Evolutionary conservation across 208 protist genomes (phyloP).

Genomic region (Leishmania gerbilli): DNA sequence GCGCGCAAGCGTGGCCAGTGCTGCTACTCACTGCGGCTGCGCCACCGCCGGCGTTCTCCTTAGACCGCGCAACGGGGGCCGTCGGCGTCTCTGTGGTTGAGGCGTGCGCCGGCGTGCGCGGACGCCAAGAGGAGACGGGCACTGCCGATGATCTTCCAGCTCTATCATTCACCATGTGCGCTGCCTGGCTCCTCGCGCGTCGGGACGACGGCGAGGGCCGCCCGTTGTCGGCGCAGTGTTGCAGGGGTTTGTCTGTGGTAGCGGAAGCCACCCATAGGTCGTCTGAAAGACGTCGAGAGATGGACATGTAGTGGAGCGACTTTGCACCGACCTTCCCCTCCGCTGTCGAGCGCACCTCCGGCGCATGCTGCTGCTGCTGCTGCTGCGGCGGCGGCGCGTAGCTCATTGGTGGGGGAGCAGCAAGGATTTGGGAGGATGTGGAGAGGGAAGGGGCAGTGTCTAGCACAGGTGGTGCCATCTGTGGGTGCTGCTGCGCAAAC

Average conservation of each 20-base stretch:
- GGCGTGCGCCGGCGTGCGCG: background rate
- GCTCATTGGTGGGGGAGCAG: background rate
- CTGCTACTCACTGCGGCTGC: background rate
- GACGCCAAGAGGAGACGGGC: background rate
- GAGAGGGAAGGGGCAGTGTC: background rate
- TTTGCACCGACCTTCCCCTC: background rate
- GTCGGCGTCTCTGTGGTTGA: background rate
- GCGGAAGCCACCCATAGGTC: background rate
- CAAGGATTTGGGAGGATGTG: background rate
- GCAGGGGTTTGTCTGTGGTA: background rate
- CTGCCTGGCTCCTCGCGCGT: background rate
- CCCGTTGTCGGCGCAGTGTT: background rate
- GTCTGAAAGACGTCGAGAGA: constrained; percentile 7
- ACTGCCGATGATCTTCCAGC: background rate
- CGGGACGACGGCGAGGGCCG: background rate
- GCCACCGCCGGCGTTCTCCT: background rate
- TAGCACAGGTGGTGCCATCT: background rate
- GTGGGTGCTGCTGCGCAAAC: constrained; percentile 1
- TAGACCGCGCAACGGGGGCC: background rate
- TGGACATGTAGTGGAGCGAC: constrained; percentile 8
- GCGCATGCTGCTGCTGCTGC: background rate
- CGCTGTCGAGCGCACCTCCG: background rate
- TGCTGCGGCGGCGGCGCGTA: background rate
- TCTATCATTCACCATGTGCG: background rate
- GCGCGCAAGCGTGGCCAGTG: background rate